A percentile compares a stretch with the other conserved stretches of the same genome.
Evolutionary conservation across 2,329 filamentous ascomycete species (phyloP).

Genomic region (Cadophora sp.): DNA sequence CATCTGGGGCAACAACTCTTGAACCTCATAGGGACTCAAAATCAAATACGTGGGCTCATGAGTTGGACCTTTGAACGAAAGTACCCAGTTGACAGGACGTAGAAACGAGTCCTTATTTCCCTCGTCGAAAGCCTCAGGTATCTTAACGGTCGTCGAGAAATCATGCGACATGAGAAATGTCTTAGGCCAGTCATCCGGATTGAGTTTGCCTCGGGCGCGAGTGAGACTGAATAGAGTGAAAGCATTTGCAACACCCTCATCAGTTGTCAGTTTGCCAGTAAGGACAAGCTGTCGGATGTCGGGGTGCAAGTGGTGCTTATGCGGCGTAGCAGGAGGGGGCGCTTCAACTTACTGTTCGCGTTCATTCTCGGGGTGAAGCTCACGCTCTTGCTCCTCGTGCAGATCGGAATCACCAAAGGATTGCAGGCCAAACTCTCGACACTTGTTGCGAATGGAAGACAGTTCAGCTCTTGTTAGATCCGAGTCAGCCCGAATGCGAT

Average conservation of each 20-base stretch:
- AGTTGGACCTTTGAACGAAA: constrained; percentile 46
- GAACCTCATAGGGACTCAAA: constrained; percentile 66
- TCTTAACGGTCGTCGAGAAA: constrained; percentile 55
- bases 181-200: constrained; percentile 47
- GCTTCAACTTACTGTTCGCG: constrained; percentile 62
- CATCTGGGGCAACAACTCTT: constrained; percentile 55
- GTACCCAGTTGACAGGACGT: constrained; percentile 62
- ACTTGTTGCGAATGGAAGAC: constrained; percentile 42
- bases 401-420: constrained; percentile 50
- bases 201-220: constrained; percentile 45
- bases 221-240: constrained; percentile 43
- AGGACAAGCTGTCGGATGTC: constrained; percentile 52
- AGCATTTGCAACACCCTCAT: constrained; percentile 24
- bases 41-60: constrained; percentile 47
- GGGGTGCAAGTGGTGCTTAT: constrained; percentile 51
- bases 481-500: constrained; percentile 15
- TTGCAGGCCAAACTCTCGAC: constrained; percentile 47
- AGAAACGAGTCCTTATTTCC: constrained; percentile 53
- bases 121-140: neutral
- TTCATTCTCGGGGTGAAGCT: constrained; percentile 69
- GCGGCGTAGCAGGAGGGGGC: constrained; percentile 51
- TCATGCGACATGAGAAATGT: constrained; percentile 57
- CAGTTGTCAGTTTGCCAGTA: constrained; percentile 42
- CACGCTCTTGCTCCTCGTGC: constrained; percentile 73
- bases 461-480: constrained; percentile 23